Conservation (phyloP, 2,329 filamentous ascomycete species). For the Huntiella abstrusa region DNA sequence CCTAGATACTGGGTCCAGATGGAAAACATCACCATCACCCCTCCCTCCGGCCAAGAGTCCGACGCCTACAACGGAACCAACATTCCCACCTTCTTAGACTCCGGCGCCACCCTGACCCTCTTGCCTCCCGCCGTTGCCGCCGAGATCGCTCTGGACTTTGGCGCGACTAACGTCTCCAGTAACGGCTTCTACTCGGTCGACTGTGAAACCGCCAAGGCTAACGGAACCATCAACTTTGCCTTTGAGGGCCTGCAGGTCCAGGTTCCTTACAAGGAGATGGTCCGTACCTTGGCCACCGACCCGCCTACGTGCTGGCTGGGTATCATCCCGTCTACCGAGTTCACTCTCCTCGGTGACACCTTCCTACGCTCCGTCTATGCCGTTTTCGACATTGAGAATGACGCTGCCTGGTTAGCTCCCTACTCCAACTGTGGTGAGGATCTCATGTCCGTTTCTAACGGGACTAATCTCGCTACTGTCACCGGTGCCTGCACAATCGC, state of each 20-base stretch:
- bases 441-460: conserved; percentile 8
- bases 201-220: conserved; percentile 23
- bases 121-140: conserved; percentile 37
- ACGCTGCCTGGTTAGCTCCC: conserved; percentile 30
- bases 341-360: conserved; percentile 33
- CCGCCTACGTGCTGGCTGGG: conserved; percentile 28
- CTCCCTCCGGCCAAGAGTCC: conserved; percentile 18
- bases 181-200: conserved; percentile 28
- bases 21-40: conserved; percentile 24
- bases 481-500: conserved; percentile 9
- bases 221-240: conserved; percentile 29
- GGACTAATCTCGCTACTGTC: conserved; percentile 7
- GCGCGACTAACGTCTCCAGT: conserved; percentile 19
- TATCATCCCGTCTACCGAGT: conserved; percentile 27
- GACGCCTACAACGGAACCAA: conserved; percentile 19
- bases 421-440: conserved; percentile 29
- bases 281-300: conserved; percentile 13
- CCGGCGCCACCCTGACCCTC: conserved; percentile 49
- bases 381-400: conserved; percentile 32
- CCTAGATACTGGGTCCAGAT: conserved; percentile 34
- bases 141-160: conserved; percentile 31
- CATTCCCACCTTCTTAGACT: conserved; percentile 48
- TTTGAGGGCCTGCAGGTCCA: conserved; percentile 29
- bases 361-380: conserved; percentile 34
- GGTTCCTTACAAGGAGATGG: conserved; percentile 30